Percentiles rank a stretch among this genome's conserved stretches.
These are phyloP conservation scores for Aspergillus phoenicis DNA, from an alignment of 2,329 filamentous ascomycete species.

Conservation along the genomic window DNA sequence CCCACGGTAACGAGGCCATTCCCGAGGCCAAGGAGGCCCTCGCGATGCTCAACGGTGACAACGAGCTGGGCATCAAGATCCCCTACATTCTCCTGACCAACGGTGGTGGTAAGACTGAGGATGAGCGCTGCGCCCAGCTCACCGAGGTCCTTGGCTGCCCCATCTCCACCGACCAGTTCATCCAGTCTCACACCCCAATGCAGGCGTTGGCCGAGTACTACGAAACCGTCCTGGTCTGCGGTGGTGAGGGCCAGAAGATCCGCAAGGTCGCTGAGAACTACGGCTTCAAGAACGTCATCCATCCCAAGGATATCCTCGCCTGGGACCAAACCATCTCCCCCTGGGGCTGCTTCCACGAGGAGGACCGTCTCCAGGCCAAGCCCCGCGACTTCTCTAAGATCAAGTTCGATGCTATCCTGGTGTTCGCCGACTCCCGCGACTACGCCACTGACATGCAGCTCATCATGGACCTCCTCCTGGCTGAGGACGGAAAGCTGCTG, in stretches of 20 bases:
- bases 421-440: conserved; percentile 73
- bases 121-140: conserved; percentile 66
- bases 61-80: conserved; percentile 78
- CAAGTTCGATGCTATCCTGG: conserved; percentile 74
- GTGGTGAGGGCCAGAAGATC: conserved; percentile 74
- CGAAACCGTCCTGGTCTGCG: conserved; percentile 72
- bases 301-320: conserved; percentile 73
- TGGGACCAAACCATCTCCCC: conserved; percentile 70
- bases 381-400: conserved; percentile 72
- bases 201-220: conserved; percentile 75
- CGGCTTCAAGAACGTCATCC: conserved; percentile 72
- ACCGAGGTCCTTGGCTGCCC: conserved; percentile 66
- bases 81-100: conserved; percentile 75
- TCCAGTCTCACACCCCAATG: conserved; percentile 77
- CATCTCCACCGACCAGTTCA: conserved; percentile 72
- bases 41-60: conserved; percentile 73
- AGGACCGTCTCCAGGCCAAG: conserved; percentile 67
- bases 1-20: conserved; percentile 71
- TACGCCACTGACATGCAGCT: conserved; percentile 76
- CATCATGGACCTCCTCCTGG: conserved; percentile 71
- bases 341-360: conserved; percentile 67
- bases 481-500: conserved; percentile 66
- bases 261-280: conserved; percentile 73
- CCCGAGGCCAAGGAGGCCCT: conserved; percentile 67
- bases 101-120: conserved; percentile 71